Base-by-base conservation (phyloP, 2,329 filamentous ascomycete species). In the Ascocoryne sarcoides region DNA sequence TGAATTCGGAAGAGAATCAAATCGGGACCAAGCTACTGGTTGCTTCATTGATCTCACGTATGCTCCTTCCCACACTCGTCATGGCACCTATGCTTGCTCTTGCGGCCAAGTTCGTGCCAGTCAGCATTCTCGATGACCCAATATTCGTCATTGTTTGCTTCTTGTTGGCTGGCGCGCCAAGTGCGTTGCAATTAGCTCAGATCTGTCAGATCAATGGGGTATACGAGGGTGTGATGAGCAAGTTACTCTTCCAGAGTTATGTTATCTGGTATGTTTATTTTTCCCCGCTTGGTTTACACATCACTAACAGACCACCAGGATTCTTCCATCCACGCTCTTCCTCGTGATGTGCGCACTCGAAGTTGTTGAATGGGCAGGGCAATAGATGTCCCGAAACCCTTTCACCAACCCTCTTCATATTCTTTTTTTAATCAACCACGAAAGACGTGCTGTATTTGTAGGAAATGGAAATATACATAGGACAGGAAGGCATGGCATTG, bases 131-230 rank as follows among this genome's bases (percentile, higher is more conserved):
- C 23, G 92, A 93, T 60, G 92, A 98, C 59, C 92, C 92, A 8
- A 98, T 98, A 55, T 98, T 98, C 62, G 81, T 98, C 52, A 86
- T 98, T 52, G 92, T 98, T 26, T 95, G 89, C 65, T 98, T 96
- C 73, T 70, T 98, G 49, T 82, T 98, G 51, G 90, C 87, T 0
- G 92, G 92, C 26, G 92, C 92, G 3, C 92, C 92, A 4, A 93
- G 84, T 48, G 92, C 92, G 18, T 70, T 98, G 49, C 92, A 98
- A 65, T 68, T 98, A 57, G 90, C 92, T 5, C 92, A 98, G 66
- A 98, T 98, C 46, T 98, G 92, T 66, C 92, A 96, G 71, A 84
- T 96, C 66, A 98, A 98, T 64, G 83, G 83, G 48, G 92, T 98
- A 8, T 98, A 87, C 62, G 90, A 96, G 69, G 79, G 82, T 14